These are phyloP conservation scores for Coprinopsis sp. DNA, from an alignment of 768 basidiomycete species.

Conservation along the genomic window DNA sequence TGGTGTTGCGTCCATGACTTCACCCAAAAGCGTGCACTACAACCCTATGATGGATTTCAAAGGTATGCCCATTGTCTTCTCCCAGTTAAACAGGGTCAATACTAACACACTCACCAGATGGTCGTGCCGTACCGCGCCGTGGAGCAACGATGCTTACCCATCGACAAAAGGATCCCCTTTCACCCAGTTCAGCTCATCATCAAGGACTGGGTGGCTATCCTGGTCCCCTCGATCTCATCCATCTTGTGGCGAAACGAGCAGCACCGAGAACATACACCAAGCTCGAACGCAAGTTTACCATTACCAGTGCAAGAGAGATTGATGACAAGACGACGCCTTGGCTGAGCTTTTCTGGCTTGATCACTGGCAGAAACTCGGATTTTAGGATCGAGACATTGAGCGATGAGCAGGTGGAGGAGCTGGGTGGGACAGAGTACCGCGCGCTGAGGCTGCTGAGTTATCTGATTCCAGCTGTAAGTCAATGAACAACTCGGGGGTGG, in stretches of 20 bases:
- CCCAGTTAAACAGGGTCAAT: not conserved
- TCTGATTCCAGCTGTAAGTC: constrained; percentile 41
- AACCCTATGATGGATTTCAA: constrained; percentile 14
- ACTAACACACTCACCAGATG: constrained; percentile 3
- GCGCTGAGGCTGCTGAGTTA: constrained; percentile 52
- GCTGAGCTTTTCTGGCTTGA: constrained; percentile 36
- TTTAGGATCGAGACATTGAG: constrained; percentile 51
- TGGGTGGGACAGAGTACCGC: constrained; percentile 75
- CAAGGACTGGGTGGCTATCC: constrained; percentile 45
- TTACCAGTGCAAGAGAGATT: constrained; percentile 43
- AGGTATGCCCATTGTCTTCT: constrained; percentile 4
- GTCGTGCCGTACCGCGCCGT: constrained; percentile 19
- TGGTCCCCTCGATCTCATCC: constrained; percentile 36
- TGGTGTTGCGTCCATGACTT: constrained; percentile 15
- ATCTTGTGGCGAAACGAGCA: constrained; percentile 31
- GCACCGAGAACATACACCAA: constrained; percentile 42
- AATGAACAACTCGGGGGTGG: not conserved
- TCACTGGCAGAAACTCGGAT: constrained; percentile 57
- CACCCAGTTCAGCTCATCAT: constrained; percentile 26
- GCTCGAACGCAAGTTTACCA: constrained; percentile 47
- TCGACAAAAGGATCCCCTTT: constrained; percentile 11
- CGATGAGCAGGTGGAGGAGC: constrained; percentile 62
- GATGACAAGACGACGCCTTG: constrained; percentile 30
- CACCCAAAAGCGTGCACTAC: constrained; percentile 12
- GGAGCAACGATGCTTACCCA: constrained; percentile 28